These are phyloP conservation scores for Uncinocarpus reesii DNA, from an alignment of 2,329 filamentous ascomycete genomes.

Conservation along the genomic window DNA sequence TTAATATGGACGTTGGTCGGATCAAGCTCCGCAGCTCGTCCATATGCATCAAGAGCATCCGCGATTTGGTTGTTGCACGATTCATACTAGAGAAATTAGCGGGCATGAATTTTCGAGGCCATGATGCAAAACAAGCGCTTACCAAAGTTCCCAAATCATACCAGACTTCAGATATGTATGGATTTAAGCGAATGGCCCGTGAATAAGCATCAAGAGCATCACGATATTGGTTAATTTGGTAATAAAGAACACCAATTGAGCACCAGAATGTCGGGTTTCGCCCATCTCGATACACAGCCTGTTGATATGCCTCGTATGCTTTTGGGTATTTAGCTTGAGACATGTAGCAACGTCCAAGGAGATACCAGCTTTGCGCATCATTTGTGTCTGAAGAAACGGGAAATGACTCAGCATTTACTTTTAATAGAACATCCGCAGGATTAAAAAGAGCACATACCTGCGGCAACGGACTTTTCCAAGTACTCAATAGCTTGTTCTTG, in stretches of 20 bases:
- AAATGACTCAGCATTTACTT: neutral
- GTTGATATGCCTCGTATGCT: slow-evolving; percentile 95
- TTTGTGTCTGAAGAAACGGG: slow-evolving; percentile 58
- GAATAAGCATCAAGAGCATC: slow-evolving; percentile 97
- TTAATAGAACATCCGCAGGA: too few relatives aligned
- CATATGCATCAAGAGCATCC: slow-evolving; percentile 91
- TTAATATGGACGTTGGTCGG: slow-evolving; percentile 93
- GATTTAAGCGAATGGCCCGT: slow-evolving; percentile 88
- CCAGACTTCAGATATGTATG: slow-evolving; percentile 98
- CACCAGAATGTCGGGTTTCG: slow-evolving; percentile 99
- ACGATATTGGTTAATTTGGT: slow-evolving; percentile 98
- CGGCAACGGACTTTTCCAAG: slow-evolving; percentile 87
- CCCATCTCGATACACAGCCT: slow-evolving; percentile 95
- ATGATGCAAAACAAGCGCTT: slow-evolving; percentile 37
- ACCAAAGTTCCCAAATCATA: slow-evolving; percentile 94
- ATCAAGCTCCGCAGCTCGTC: slow-evolving; percentile 86
- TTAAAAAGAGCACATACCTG: slow-evolving; percentile 52
- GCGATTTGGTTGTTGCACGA: slow-evolving; percentile 98
- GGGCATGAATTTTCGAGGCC: slow-evolving; percentile 23
- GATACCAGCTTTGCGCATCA: slow-evolving; percentile 97
- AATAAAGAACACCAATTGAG: slow-evolving; percentile 96
- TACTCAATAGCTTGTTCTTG: slow-evolving; percentile 97
- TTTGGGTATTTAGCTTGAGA: slow-evolving; percentile 98
- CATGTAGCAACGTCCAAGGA: slow-evolving; percentile 97
- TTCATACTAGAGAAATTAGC: slow-evolving; percentile 60